Evolutionary conservation across 2,329 filamentous ascomycete genomes (phyloP), one percentile per base, ranked within the genome.

Genomic region (Remersonia thermophila): DNA sequence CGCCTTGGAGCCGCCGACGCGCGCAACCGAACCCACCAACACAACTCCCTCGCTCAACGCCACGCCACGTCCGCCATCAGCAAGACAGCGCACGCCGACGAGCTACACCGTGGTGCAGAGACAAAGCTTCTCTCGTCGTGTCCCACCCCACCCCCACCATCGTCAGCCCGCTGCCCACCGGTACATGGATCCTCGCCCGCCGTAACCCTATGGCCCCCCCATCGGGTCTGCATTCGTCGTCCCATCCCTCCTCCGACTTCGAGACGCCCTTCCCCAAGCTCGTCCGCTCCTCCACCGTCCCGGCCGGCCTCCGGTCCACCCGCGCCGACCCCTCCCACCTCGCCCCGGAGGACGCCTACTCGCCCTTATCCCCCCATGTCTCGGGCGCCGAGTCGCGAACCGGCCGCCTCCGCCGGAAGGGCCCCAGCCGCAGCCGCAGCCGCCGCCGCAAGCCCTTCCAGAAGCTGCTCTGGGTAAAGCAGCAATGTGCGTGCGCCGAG

Each of bases 401-500:
- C 25, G 50, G 57, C 32, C 63, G 61, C 32, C 42, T 56, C 48
- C 66, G 63, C 47, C 63, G 64, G 33, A 60, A 69, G 20, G 66
- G 67, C 46, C 53, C 76, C 13, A 81, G 75, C 46, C 65, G 74
- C 33, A 83, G 78, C 47, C 69, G 81, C 32, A 51, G 53, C 30
- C 68, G 76, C 50, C 69, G 79, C 46, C 83, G 79, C 52, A 73
- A 76, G 34, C 74, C 74, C 9, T 96, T 89, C 83, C 93, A 93
- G 69, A 96, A 96, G 65, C 62, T 98, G 46, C 71, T 98, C 37
- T 98, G 91, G 91, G 87, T 98, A 53, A 94, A 93, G 61, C 91
- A 96, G 57, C 83, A 83, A 25, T 94, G 83, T 87, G 64, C 13
- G 4, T 15, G 6, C 10, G 18, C 35, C 4, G 2, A 10, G 6